Conservation (phyloP, 768 basidiomycete species). For the Tricholoma bakamatsutake region DNA sequence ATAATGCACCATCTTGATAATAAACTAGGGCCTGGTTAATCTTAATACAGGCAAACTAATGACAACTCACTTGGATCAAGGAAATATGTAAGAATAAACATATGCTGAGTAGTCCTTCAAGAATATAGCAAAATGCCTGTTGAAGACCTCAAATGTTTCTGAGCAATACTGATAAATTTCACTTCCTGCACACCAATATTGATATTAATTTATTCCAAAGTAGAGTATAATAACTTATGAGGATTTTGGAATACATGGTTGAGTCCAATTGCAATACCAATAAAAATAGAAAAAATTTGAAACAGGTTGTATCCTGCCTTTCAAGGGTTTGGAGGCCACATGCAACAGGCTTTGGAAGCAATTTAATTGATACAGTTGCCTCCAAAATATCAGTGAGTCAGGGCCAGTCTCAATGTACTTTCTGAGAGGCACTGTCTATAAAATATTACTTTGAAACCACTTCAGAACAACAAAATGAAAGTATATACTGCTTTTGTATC, state of each 20-base stretch:
- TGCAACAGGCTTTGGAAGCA: neutral
- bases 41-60: too few relatives aligned
- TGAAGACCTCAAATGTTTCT: neutral
- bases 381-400: neutral
- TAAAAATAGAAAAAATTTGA: neutral
- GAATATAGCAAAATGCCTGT: neutral
- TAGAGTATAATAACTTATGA: neutral
- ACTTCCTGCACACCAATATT: neutral
- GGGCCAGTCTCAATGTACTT: neutral
- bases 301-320: neutral
- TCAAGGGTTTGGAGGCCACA: neutral
- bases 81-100: neutral
- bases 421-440: too few relatives aligned
- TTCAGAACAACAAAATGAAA: too few relatives aligned
- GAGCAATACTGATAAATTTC: neutral
- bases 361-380: neutral
- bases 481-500: too few relatives aligned
- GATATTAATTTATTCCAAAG: neutral
- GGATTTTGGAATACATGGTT: neutral
- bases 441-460: too few relatives aligned
- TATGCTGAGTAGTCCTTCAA: neutral
- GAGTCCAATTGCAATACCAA: neutral
- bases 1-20: neutral
- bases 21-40: too few relatives aligned
- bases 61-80: neutral